phyloP scores from a whole-genome alignment of 768 basidiomycete species.

The Coprinopsis strossmayeri region DNA sequence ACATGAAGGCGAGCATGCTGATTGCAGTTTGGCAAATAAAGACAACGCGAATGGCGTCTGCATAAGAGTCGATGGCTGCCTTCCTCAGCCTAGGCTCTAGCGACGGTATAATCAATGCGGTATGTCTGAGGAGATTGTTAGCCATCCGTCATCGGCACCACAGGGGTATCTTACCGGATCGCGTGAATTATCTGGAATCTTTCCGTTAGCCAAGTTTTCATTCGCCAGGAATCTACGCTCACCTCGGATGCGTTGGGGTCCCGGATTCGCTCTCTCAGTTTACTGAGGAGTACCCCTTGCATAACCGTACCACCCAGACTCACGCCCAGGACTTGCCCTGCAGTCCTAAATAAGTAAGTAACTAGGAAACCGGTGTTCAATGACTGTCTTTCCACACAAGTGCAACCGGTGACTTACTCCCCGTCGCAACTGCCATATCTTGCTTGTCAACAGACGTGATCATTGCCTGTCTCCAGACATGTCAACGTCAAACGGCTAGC shows the following conservation, averaged over 20 bases:
- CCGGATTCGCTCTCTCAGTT: slow-evolving; percentile 67
- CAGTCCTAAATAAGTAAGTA: slow-evolving; percentile 89
- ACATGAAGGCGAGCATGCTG: slow-evolving; percentile 60
- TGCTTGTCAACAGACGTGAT: slow-evolving; percentile 75
- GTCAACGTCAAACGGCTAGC: slow-evolving; percentile 10
- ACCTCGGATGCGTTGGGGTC: slow-evolving; percentile 73
- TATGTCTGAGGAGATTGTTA: slow-evolving; percentile 57
- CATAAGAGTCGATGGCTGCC: slow-evolving; percentile 73
- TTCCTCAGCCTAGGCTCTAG: slow-evolving; percentile 48
- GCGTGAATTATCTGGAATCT: slow-evolving; percentile 58
- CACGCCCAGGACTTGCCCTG: slow-evolving; percentile 94
- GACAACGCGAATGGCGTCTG: slow-evolving; percentile 70
- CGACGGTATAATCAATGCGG: slow-evolving; percentile 62
- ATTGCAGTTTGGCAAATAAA: slow-evolving; percentile 75
- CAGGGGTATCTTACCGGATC: slow-evolving; percentile 32
- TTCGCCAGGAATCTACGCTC: slow-evolving; percentile 14
- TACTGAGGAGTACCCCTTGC: slow-evolving; percentile 68
- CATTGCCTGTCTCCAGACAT: slow-evolving; percentile 55
- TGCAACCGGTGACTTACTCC: slow-evolving; percentile 54
- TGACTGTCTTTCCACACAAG: slow-evolving; percentile 13
- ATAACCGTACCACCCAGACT: slow-evolving; percentile 79
- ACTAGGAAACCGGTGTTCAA: slow-evolving; percentile 38
- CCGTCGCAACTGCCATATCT: slow-evolving; percentile 85
- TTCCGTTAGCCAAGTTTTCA: background rate
- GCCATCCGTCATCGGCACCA: background rate